These are phyloP conservation scores for Ceratobasidium papillatum DNA, from an alignment of 1,284 basidiomycete genomes.

Conservation along the genomic window DNA sequence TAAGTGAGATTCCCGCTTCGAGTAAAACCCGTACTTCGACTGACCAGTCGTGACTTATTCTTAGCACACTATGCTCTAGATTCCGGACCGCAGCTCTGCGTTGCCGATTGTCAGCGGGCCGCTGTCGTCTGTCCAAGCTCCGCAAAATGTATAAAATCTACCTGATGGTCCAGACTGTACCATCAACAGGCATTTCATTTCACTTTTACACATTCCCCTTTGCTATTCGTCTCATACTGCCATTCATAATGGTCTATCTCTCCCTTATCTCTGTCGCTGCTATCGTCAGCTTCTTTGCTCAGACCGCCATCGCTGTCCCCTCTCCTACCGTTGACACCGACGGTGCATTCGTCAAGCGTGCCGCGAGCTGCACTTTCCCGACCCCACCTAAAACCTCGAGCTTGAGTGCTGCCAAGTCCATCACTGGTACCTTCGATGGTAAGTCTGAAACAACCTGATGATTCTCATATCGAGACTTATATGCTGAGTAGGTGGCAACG, in stretches of 20 bases:
- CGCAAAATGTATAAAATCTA: neutral
- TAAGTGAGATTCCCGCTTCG: neutral
- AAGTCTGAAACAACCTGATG: neutral
- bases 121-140: neutral
- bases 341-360: constrained; percentile 17
- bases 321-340: constrained; percentile 7
- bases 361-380: constrained; percentile 52
- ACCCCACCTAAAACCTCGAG: constrained; percentile 53
- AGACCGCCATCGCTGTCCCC: constrained; percentile 13
- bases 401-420: constrained; percentile 53
- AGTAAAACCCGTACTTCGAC: neutral
- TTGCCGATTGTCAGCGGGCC: neutral
- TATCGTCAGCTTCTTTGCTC: constrained; percentile 5
- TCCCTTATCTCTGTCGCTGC: constrained; percentile 13
- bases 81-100: neutral
- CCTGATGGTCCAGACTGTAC: neutral
- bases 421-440: constrained; percentile 47
- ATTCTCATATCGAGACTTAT: too few species aligned
- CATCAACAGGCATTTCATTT: neutral
- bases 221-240: too few species aligned
- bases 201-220: neutral
- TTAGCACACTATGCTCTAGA: neutral
- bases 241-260: constrained; percentile 13
- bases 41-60: neutral
- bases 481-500: constrained; percentile 13